phyloP scores from a whole-genome alignment of 257 asterid genomes.

The Capsicum chinense region DNA sequence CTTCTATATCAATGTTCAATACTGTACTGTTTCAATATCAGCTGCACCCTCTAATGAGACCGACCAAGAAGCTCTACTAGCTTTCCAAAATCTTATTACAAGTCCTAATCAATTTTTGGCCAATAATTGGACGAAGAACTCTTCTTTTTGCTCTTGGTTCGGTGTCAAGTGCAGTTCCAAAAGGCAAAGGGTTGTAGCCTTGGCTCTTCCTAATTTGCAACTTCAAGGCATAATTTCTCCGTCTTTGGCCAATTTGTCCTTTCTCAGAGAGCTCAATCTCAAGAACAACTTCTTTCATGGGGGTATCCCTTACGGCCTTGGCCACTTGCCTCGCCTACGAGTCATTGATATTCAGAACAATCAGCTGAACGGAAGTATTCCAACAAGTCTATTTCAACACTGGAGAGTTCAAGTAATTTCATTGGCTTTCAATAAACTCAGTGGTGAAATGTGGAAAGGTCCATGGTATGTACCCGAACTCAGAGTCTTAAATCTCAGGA shows the following conservation, averaged over 20 bases:
- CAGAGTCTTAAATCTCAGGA: not conserved
- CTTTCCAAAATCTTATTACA: not conserved
- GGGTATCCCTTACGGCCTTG: not conserved
- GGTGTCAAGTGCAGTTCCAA: not conserved
- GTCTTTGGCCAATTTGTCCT: not conserved
- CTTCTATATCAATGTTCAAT: not conserved
- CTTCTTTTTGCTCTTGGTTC: slow-evolving; percentile 21
- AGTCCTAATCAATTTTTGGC: slow-evolving; percentile 10
- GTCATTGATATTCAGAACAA: not conserved
- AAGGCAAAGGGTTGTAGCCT: not conserved
- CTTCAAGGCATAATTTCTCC: not conserved
- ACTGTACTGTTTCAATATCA: not conserved
- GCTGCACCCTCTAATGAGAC: not conserved
- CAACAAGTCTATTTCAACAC: not conserved
- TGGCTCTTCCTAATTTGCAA: not conserved
- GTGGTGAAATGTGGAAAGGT: not conserved
- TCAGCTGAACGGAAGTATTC: not conserved
- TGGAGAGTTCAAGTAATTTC: not conserved
- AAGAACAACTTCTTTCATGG: slow-evolving; percentile 32
- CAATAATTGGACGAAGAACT: slow-evolving; percentile 35
- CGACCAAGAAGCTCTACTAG: not conserved
- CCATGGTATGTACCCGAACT: not conserved
- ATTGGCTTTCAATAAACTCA: not conserved
- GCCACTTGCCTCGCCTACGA: not conserved
- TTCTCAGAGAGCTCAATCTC: not conserved